These are phyloP conservation scores for Bryoerythrophyllum caledonicum DNA, from an alignment of 225 moss, liverwort and hornwort species.

Conservation along the genomic window DNA sequence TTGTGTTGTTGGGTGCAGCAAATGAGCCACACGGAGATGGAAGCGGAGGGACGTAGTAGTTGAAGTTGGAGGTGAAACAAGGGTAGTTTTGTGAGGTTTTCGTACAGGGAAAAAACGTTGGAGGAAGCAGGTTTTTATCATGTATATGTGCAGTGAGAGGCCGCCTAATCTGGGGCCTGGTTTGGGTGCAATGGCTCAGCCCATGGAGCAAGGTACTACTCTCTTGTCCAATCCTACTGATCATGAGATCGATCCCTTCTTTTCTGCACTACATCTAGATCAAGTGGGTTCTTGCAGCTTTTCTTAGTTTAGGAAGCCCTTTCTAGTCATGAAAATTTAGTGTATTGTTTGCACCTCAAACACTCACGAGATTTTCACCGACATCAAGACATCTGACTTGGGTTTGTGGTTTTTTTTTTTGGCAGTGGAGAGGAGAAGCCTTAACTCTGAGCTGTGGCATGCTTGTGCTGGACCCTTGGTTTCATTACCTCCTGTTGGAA, in stretches of 20 bases:
- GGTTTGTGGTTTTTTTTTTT: neutral
- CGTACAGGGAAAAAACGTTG: no score
- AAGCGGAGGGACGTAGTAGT: conserved; percentile 2
- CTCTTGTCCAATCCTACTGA: neutral
- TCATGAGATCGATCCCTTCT: neutral
- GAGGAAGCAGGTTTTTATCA: neutral
- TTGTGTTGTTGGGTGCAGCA: conserved; percentile 16
- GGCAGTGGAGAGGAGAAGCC: conserved; percentile 38
- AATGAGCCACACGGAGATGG: conserved; percentile 25
- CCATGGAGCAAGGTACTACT: conserved; percentile 44
- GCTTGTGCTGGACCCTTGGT: conserved; percentile 48
- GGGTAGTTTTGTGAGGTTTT: neutral
- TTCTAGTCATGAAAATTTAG: no score
- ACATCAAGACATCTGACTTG: neutral
- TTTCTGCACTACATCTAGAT: neutral
- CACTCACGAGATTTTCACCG: neutral
- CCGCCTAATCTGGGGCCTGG: conserved; percentile 25
- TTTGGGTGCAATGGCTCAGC: conserved; percentile 31
- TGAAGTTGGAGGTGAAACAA: neutral
- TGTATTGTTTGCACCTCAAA: neutral
- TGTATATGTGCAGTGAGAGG: conserved; percentile 33
- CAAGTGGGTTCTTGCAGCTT: no score
- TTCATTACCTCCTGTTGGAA: conserved; percentile 40
- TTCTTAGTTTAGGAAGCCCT: no score
- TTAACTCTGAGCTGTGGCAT: conserved; percentile 48